Conservation (phyloP, 2,329 filamentous ascomycete genomes). For the Macroventuria anomochaeta region DNA sequence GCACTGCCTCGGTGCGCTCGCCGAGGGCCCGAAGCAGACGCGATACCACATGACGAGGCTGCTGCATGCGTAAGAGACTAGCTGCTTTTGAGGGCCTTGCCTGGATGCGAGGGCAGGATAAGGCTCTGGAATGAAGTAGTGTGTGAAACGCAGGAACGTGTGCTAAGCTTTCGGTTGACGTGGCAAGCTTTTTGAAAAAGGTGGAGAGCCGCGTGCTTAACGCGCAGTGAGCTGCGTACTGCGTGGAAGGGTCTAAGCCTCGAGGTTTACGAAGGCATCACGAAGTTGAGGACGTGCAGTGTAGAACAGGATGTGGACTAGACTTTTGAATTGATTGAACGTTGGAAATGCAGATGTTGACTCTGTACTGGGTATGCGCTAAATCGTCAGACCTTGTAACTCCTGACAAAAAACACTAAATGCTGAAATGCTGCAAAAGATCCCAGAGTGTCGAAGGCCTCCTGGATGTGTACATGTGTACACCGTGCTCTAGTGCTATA, state of each 20-base stretch:
- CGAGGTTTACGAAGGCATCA: not conserved
- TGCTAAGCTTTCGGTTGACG: too few species aligned
- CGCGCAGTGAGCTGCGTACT: not conserved
- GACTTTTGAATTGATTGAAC: not conserved
- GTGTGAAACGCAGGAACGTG: too few species aligned
- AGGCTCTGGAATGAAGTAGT: too few species aligned
- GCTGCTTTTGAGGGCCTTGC: too few species aligned
- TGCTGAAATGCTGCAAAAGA: not conserved
- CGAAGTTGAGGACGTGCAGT: not conserved
- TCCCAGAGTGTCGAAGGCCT: not conserved
- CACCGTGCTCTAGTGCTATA: not conserved
- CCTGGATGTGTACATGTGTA: not conserved
- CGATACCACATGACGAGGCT: too few species aligned
- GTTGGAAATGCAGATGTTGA: not conserved
- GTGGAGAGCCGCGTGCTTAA: not conserved
- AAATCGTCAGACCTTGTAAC: not conserved
- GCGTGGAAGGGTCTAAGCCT: not conserved
- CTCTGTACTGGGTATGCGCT: conserved; percentile 8
- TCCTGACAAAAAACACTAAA: not conserved
- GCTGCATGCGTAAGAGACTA: too few species aligned
- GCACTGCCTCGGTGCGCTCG: too few species aligned
- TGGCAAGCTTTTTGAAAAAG: too few species aligned
- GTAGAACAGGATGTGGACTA: not conserved
- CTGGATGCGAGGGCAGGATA: too few species aligned
- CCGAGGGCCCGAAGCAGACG: too few species aligned